phyloP scores from a whole-genome alignment of 768 basidiomycete genomes.

The Royoungia palumana region DNA sequence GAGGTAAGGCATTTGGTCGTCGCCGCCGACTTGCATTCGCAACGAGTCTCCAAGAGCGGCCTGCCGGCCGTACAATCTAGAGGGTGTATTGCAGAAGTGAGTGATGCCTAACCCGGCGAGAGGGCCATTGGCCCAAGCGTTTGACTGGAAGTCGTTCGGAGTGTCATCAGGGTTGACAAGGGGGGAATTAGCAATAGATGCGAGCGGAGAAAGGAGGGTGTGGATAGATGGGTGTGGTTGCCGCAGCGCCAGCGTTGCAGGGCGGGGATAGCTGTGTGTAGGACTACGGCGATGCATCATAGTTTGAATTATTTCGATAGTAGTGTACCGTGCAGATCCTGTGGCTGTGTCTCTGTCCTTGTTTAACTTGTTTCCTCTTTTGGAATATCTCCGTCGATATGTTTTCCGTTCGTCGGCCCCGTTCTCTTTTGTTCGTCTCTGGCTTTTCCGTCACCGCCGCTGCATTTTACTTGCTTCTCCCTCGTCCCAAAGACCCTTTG shows the following conservation, averaged over 20 bases:
- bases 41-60: neutral
- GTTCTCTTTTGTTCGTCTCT: conserved; percentile 26
- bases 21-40: conserved; percentile 7
- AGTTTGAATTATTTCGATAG: conserved; percentile 3
- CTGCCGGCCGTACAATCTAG: neutral
- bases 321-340: too few species aligned
- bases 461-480: conserved; percentile 52
- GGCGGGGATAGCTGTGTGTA: conserved; percentile 21
- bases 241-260: conserved; percentile 34
- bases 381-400: conserved; percentile 10
- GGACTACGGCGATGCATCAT: conserved; percentile 27
- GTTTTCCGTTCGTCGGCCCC: conserved; percentile 6
- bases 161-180: neutral
- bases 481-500: conserved; percentile 43
- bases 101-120: conserved; percentile 30
- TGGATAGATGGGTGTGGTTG: conserved; percentile 12
- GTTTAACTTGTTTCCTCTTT: conserved; percentile 14
- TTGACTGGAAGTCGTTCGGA: conserved; percentile 30
- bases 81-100: conserved; percentile 1
- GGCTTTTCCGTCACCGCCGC: conserved; percentile 42
- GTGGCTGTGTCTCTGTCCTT: too few species aligned
- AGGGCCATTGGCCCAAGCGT: conserved; percentile 21
- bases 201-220: conserved; percentile 30
- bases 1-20: neutral
- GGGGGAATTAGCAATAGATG: conserved; percentile 8